Percentiles rank a stretch among this genome's conserved stretches.
phyloP scores from a whole-genome alignment of 345 rosid genomes.

The Melaleuca alternifolia region DNA sequence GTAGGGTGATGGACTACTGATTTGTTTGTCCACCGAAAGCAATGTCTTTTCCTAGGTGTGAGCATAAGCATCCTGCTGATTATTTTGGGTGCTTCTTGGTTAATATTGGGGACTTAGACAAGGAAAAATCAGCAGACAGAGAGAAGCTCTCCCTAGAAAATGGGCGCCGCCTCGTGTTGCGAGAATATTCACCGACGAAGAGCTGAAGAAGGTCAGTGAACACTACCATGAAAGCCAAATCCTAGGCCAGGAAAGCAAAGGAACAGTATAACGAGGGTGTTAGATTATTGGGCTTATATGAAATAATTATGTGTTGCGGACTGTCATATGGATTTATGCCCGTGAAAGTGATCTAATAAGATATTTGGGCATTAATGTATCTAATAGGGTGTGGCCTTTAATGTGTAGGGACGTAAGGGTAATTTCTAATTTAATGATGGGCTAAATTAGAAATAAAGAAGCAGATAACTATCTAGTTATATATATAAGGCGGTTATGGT shows the following conservation, averaged over 20 bases:
- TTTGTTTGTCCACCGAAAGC: background rate
- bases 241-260: slow-evolving; percentile 30
- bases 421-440: too few relatives aligned
- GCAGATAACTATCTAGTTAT: too few relatives aligned
- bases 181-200: slow-evolving; percentile 18
- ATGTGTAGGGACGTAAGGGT: too few relatives aligned
- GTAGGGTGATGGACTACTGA: background rate
- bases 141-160: slow-evolving; percentile 14
- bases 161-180: slow-evolving; percentile 19
- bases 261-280: too few relatives aligned
- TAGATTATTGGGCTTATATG: too few relatives aligned
- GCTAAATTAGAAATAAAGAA: too few relatives aligned
- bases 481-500: too few relatives aligned
- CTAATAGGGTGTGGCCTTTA: too few relatives aligned
- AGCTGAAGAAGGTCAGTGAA: slow-evolving; percentile 28
- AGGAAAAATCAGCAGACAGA: background rate
- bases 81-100: background rate
- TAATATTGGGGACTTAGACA: background rate
- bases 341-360: too few relatives aligned
- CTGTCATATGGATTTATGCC: too few relatives aligned
- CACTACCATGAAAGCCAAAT: slow-evolving; percentile 19
- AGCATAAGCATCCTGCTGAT: background rate
- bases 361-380: too few relatives aligned
- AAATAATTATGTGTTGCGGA: too few relatives aligned
- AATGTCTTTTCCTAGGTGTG: background rate